Percentiles rank a stretch among this genome's conserved stretches.
Conservation (phyloP, 495 filamentous ascomycete genomes). For the Talaromyces wortmannii region DNA sequence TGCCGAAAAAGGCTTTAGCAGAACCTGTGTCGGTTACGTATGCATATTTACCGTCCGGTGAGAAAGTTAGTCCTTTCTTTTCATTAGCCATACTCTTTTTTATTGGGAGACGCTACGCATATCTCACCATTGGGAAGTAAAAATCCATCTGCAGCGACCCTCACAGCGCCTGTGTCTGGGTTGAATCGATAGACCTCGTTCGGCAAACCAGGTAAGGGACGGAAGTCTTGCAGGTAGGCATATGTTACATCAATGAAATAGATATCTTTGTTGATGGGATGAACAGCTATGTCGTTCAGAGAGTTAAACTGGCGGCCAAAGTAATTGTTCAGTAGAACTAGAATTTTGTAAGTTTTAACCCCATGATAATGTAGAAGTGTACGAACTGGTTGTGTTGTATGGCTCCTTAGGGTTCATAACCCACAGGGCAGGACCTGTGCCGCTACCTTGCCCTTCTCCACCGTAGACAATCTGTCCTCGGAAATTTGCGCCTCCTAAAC, state of each 20-base stretch:
- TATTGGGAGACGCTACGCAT: background rate
- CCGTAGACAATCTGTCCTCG: too few relatives aligned
- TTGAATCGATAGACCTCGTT: conserved; percentile 35
- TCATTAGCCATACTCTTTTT: background rate
- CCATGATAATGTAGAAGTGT: too few relatives aligned
- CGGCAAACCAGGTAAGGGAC: conserved; percentile 21
- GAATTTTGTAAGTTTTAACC: background rate
- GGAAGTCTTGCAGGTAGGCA: conserved; percentile 26
- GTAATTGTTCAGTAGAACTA: conserved; percentile 26
- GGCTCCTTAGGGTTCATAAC: too few relatives aligned
- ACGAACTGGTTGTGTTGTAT: too few relatives aligned
- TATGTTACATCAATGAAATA: conserved; percentile 39
- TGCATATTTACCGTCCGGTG: conserved; percentile 30
- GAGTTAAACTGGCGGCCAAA: conserved; percentile 27
- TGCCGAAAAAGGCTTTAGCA: conserved; percentile 11
- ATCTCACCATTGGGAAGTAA: conserved; percentile 21
- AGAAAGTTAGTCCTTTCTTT: conserved; percentile 32
- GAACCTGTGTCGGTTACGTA: conserved; percentile 39
- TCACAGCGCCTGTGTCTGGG: conserved; percentile 33
- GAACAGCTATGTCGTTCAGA: conserved; percentile 20
- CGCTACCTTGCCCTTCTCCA: too few relatives aligned
- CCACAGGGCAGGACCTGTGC: too few relatives aligned
- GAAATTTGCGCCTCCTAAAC: too few relatives aligned
- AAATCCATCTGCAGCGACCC: conserved; percentile 29
- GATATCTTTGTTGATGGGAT: conserved; percentile 33